phyloP scores from a whole-genome alignment of 441 rosid species.

The Croton laevigatus region DNA sequence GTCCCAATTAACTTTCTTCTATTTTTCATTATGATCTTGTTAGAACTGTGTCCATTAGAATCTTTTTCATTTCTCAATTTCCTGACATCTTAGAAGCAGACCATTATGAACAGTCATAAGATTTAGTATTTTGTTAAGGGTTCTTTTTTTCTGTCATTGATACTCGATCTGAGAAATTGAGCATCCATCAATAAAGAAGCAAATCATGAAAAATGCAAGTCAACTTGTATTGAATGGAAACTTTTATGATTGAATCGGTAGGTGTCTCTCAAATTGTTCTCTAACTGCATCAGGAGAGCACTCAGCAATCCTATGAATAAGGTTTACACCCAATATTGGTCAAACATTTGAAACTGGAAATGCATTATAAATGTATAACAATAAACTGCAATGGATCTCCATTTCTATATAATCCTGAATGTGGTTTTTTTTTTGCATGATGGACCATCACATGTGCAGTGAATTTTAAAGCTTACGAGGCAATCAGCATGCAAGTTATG shows the following conservation, averaged over 20 bases:
- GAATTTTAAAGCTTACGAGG: slow-evolving; percentile 65
- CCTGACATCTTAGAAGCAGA: neutral
- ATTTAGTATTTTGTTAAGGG: neutral
- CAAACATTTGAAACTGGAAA: neutral
- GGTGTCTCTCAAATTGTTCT: neutral
- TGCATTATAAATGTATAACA: neutral
- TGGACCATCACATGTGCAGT: neutral
- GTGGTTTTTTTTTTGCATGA: neutral
- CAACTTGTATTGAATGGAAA: neutral
- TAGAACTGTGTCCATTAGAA: neutral
- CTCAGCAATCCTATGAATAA: neutral
- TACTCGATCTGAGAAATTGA: neutral
- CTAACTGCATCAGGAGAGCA: neutral
- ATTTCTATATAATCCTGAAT: neutral
- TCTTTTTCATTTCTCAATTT: neutral
- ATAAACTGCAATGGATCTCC: neutral
- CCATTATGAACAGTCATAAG: neutral
- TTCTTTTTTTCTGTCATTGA: neutral
- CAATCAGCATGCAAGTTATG: slow-evolving; percentile 87
- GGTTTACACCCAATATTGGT: neutral
- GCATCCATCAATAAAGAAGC: neutral
- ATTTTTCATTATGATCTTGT: neutral
- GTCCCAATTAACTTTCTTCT: no score
- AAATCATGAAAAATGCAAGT: neutral
- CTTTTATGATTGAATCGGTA: neutral